Percentiles rank a stretch among this genome's conserved stretches.
These are phyloP conservation scores for Cyamopsis tetragonoloba DNA, from an alignment of 306 rosid genomes.

Conservation along the genomic window DNA sequence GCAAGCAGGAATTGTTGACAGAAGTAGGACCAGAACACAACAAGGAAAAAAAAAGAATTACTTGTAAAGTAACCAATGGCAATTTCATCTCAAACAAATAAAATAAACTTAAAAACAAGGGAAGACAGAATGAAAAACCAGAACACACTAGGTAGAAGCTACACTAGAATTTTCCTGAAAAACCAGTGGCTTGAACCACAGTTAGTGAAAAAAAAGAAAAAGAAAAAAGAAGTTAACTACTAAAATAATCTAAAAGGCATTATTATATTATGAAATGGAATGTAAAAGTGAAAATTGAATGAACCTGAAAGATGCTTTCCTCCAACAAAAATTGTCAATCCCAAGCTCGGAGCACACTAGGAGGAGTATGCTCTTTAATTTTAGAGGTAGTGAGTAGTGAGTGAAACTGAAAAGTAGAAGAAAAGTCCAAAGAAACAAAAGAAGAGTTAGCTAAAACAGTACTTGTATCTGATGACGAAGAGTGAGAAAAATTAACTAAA, in stretches of 20 bases:
- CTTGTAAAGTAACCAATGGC: neutral
- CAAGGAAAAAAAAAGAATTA: neutral
- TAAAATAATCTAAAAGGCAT: neutral
- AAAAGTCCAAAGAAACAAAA: too few relatives aligned
- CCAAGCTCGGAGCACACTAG: too few relatives aligned
- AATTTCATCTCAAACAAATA: neutral
- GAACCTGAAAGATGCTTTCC: slow-evolving; percentile 1
- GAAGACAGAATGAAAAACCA: slow-evolving; percentile 1
- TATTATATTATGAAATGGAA: neutral
- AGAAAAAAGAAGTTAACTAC: neutral
- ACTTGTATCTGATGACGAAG: too few relatives aligned
- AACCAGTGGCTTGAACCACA: neutral
- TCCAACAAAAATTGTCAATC: neutral
- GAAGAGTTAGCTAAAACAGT: too few relatives aligned
- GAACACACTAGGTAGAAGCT: neutral
- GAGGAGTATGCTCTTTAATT: too few relatives aligned
- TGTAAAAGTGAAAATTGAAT: neutral
- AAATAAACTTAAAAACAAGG: neutral
- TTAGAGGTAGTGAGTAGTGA: too few relatives aligned
- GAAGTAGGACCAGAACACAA: neutral
- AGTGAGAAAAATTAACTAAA: too few relatives aligned
- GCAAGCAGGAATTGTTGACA: neutral
- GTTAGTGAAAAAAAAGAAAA: neutral
- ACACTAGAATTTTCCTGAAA: neutral
- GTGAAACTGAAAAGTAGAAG: too few relatives aligned